Base-by-base conservation (phyloP, 225 moss, liverwort and hornwort species). In the Antitrichia curtipendula region DNA sequence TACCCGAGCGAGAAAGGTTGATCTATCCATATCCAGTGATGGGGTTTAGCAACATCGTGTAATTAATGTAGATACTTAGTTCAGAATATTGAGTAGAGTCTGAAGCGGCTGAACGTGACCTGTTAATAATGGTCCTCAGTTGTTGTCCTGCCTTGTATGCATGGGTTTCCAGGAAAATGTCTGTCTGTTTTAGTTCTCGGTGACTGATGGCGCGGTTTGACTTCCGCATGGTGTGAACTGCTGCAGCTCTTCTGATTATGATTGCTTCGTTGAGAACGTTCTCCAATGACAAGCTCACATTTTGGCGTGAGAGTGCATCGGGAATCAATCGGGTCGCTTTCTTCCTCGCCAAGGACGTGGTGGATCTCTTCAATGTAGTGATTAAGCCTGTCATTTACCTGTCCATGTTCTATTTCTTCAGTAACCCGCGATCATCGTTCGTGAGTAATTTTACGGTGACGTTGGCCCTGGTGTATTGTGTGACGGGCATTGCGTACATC, bases 341-440 rank as follows among this genome's bases (percentile, higher is more conserved):
- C 86, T 98, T 96, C 84, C 78, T 98, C 68, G 97, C 97, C 22
- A 98, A 98, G 85, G 97, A 98, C 54, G 93, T 92, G 62, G 93
- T 96, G 54, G 97, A 98, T 88, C 94, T 94, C 81, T 98, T 96
- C 82, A 96, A 94, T 85, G 94, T 95, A 21, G 56, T 98, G 60
- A 85, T 96, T 59, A 98, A 96, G 93, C 97, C 97, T 54, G 82
- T 94, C 65, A 94, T 98, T 43, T 98, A 94, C 79, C 91, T 98
- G 47, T 96, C 95, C 64, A 96, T 96, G 95, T 98, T 98, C 78
- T 98, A 95, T 78, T 98, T 96, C 92, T 96, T 95, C 93, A 96
- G 96, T 71, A 92, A 92, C 85, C 97, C 97, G 16, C 96, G 97
- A 59, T 96, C 97, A 61, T 85, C 96, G n/a, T 95, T 98, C 65